Evolutionary conservation across 192 early-diverging fungal genomes (phyloP), one percentile per base, ranked within the genome.

Genomic region (Coemansia sp.): DNA sequence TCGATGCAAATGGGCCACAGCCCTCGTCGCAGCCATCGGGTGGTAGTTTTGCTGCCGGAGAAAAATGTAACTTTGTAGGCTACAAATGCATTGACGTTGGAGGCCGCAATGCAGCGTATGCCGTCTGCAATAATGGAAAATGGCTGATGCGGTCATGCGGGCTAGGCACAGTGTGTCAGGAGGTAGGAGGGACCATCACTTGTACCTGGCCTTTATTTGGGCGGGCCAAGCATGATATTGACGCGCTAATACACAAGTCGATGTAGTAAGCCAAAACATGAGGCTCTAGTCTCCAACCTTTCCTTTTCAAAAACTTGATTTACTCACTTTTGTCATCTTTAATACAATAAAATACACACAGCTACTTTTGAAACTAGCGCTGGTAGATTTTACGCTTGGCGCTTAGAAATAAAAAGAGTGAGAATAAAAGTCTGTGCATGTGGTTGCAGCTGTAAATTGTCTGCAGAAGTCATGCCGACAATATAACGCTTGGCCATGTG

Each of bases 11-110:
- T 52, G 49, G 49, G 49, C 49, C 49, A 3, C 49, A 52, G 49
- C 49, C 49, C 0, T 52, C 49, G 7, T 24, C 49, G 3, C 49
- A 52, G 20, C 9, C 49, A 8, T 52, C 49, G 20, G 38, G 46
- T 11, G 49, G 46, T 29, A 47, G 66, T 8, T 13, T 68, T 29
- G 5, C 38, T 46, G 34, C 72, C 16, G 76, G 71, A 10, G 65
- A 34, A 13, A 9, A 67, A 11, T 78, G 76, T 47, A 61, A 16
- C 31, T 44, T 51, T 12, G 31, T 62, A 16, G 76, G 62, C 9
- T 73, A 73, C 54, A 55, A 55, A 42, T 78, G 76, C 42, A 47
- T 73, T 24, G 76, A 78, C 60, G 46, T 71, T n/a, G 66, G 24
- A 51, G 76, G 76, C 34, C 31, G 57, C 22, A 78, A 73, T 41